Percentiles rank a stretch among this genome's conserved stretches.
phyloP scores from a whole-genome alignment of 192 early-diverging fungal species.

The Umbelopsis ramanniana region DNA sequence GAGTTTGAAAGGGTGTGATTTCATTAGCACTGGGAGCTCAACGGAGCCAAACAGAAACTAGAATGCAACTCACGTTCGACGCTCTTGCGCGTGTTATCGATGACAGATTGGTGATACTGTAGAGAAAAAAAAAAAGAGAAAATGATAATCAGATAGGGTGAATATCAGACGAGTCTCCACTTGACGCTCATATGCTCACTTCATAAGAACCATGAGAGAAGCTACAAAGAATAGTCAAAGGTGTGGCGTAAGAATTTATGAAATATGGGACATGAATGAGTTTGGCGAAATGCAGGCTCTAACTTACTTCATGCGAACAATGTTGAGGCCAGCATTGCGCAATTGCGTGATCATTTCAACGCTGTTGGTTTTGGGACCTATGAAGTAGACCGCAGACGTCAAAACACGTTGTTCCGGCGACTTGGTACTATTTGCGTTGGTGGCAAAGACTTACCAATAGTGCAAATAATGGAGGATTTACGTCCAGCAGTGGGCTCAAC shows the following conservation, averaged over 20 bases:
- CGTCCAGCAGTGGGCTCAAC: constrained; percentile 62
- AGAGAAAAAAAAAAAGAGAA: constrained; percentile 15
- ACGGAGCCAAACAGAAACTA: constrained; percentile 32
- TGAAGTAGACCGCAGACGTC: not conserved
- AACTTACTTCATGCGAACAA: constrained; percentile 75
- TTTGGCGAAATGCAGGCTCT: not conserved
- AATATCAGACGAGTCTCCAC: not conserved
- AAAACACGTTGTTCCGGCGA: not conserved
- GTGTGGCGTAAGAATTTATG: constrained; percentile 2
- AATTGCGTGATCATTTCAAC: constrained; percentile 77
- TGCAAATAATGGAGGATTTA: constrained; percentile 85
- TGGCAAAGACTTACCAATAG: constrained; percentile 55
- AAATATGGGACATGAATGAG: not conserved
- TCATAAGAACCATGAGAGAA: constrained; percentile 67
- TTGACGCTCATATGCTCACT: constrained; percentile 26
- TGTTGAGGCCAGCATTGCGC: constrained; percentile 80
- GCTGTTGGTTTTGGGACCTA: constrained; percentile 75
- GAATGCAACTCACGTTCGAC: constrained; percentile 41
- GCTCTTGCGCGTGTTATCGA: constrained; percentile 57
- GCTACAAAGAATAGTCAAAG: constrained; percentile 19
- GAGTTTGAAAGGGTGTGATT: not conserved
- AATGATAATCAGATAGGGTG: not conserved
- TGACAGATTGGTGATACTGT: constrained; percentile 65
- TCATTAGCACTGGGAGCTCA: not conserved
- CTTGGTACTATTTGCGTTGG: too few relatives aligned